A percentile compares a stretch with the other conserved stretches of the same genome.
phyloP scores from a whole-genome alignment of 139 green algal genomes.

The Micractinium sp. region DNA sequence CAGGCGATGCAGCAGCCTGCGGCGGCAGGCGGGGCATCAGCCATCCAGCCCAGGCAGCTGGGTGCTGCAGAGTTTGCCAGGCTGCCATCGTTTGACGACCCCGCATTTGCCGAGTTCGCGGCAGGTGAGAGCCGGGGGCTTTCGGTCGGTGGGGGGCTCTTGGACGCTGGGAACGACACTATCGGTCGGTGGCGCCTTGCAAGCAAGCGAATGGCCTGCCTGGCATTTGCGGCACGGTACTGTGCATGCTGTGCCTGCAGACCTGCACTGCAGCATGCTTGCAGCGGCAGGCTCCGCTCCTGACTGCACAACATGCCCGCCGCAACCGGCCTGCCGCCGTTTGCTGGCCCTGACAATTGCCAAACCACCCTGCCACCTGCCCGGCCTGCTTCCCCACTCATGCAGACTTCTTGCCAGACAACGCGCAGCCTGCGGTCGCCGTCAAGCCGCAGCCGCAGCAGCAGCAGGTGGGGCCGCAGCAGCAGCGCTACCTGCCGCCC shows the following conservation, averaged over 20 bases:
- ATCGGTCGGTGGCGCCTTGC: not conserved
- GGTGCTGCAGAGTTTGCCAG: not conserved
- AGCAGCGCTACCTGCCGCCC: not conserved
- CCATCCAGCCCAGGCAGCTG: constrained; percentile 1
- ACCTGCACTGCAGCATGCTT: not conserved
- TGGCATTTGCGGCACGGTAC: not conserved
- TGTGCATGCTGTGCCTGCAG: not conserved
- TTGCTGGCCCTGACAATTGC: no score
- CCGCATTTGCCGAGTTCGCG: constrained; percentile 4
- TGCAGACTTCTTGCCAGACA: not conserved
- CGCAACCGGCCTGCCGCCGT: not conserved
- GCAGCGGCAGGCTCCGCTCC: not conserved
- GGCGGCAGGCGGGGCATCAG: not conserved
- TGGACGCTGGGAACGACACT: not conserved
- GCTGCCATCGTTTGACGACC: constrained; percentile 24
- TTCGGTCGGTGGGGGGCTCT: not conserved
- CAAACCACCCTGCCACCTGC: not conserved
- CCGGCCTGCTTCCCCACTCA: not conserved
- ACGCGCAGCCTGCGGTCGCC: no score
- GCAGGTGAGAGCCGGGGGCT: not conserved
- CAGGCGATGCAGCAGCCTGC: not conserved
- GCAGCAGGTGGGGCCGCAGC: not conserved
- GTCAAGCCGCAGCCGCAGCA: not conserved
- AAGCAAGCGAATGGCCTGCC: not conserved
- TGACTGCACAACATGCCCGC: not conserved